Base-by-base conservation (phyloP, 192 early-diverging fungal species). In the Gonapodya prolifera region DNA sequence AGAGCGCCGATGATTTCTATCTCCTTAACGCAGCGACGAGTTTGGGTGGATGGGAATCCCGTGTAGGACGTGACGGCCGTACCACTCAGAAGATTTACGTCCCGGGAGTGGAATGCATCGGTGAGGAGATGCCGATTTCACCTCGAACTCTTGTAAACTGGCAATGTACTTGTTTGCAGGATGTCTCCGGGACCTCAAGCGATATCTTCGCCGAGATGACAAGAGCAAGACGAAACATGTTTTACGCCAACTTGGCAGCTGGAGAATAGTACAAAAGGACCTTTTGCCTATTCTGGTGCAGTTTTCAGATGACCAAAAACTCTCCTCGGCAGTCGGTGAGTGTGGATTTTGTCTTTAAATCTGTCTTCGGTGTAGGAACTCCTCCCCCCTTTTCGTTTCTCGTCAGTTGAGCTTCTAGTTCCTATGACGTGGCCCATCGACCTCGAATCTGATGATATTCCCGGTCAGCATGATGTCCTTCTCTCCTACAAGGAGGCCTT, bases 351-450 rank as follows among this genome's bases (percentile, higher is more conserved):
- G 13, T 16, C 45, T n/a, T n/a, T n/a, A n/a, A n/a, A n/a, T n/a
- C n/a, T n/a, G n/a, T n/a, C n/a, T n/a, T n/a, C n/a, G n/a, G n/a
- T n/a, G n/a, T n/a, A n/a, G n/a, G n/a, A n/a, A n/a, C n/a, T n/a
- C n/a, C n/a, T n/a, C n/a, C n/a, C n/a, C n/a, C n/a, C n/a, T n/a
- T n/a, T n/a, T n/a, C n/a, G n/a, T n/a, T n/a, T n/a, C n/a, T n/a
- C 76, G 75, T 80, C 82, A 89, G 91, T 94, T 8, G 94, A 98
- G 80, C 77, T 98, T 34, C 84, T 98, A 36, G 93, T 95, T 33
- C 93, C 94, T 0, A 83, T 96, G 85, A 98, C 96, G 0, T 95
- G 94, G 96, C 91, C 91, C 74, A 81, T 93, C 70, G 87, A 88
- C 69, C 81, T 85, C 30, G 84, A 86, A 34, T 75, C 35, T 8